These are phyloP conservation scores for Colletotrichum lentis DNA, from an alignment of 2,329 filamentous ascomycete species.

Conservation along the genomic window DNA sequence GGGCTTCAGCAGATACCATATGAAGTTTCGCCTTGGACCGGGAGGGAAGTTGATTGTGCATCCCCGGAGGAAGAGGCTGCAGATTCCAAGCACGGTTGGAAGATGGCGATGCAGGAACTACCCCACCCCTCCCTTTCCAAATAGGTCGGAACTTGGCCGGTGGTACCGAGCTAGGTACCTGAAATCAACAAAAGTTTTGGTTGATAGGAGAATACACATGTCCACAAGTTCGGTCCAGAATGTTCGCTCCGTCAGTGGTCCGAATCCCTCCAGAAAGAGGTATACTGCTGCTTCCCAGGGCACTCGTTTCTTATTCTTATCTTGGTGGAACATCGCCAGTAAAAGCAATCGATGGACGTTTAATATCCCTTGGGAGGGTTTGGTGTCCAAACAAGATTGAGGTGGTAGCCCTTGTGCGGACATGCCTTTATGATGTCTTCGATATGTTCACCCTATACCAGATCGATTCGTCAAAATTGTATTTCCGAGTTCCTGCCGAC, in stretches of 20 bases:
- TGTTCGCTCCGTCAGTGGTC: neutral
- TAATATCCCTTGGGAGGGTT: neutral
- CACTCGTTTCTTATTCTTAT: neutral
- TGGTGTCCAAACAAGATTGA: neutral
- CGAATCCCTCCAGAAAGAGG: neutral
- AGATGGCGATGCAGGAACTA: constrained; percentile 9
- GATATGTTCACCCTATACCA: neutral
- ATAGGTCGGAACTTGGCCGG: neutral
- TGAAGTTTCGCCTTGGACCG: constrained; percentile 10
- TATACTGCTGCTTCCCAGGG: neutral
- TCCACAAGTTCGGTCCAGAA: neutral
- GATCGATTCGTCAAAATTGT: neutral
- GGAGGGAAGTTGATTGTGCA: constrained; percentile 11
- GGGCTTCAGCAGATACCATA: constrained; percentile 21
- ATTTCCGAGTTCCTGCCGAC: neutral
- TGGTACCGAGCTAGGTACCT: neutral
- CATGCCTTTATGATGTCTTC: neutral
- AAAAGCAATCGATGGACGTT: neutral
- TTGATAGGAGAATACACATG: neutral
- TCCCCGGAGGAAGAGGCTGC: constrained; percentile 7
- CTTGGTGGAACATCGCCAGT: neutral
- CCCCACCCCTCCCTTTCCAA: neutral
- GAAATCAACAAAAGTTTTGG: too few species aligned
- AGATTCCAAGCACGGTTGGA: neutral
- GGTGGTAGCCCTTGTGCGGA: neutral